Evolutionary conservation across 2,329 filamentous ascomycete species (phyloP), one percentile per base, ranked within the genome.

Genomic region (Hypoxylon sp.): DNA sequence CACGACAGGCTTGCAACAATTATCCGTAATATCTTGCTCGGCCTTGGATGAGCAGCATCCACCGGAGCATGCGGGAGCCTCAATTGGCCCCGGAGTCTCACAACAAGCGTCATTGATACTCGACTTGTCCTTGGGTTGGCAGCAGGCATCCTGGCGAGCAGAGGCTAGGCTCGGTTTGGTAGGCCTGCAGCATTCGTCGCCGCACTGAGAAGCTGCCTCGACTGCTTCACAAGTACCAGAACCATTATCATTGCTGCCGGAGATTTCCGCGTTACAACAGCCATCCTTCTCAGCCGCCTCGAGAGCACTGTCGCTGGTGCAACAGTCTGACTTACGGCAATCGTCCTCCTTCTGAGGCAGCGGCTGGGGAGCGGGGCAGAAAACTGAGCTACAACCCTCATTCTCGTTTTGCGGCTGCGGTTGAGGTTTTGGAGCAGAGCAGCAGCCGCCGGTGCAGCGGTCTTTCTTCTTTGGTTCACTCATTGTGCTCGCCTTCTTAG

Each of bases 151-250:
- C 48, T 50, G 55, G 28, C 62, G 61, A 20, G n/a, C 30, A 5
- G 50, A 32, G 12, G 4, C 28, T n/a, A 42, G 18, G 5, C 3
- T 46, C 33, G 57, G 46, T 20, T 61, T 45, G n/a, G 46, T 44
- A 12, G 52, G 54, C 40, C 55, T 56, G 44, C 58, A 67, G n/a
- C 61, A 58, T 22, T 64, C 56, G 49, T 64, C 61, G n/a, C 33
- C 54, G 26, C 48, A 45, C 44, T 55, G 44, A 40, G 28, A 16
- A 18, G 16, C 12, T 4, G 14, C 30, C 2, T 24, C 45, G 22
- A 14, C 5, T 20, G 38, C 9, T 40, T 40, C 58, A 36, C 28
- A 16, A 4, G 28, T 16, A 4, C 20, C 28, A 14, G 50, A 12
- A 11, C 18, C 7, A 4, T 36, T 36, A 9, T 52, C 49, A 3